phyloP scores from a whole-genome alignment of 2,329 filamentous ascomycete genomes.

The Cladorrhinum sp. region DNA sequence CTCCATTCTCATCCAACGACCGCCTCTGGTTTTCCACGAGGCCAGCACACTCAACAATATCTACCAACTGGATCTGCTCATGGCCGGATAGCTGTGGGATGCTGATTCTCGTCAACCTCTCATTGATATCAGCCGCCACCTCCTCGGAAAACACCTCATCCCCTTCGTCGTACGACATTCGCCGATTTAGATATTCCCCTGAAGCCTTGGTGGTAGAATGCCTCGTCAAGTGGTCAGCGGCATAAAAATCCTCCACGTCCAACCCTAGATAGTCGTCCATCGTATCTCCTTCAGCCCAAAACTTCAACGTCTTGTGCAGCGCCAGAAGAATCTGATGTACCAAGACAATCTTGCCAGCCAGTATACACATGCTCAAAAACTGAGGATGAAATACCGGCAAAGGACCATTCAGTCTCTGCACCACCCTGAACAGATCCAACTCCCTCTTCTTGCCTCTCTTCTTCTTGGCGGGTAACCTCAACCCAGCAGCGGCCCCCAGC shows the following conservation, averaged over 20 bases:
- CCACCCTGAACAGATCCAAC: conserved; percentile 75
- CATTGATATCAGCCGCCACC: conserved; percentile 66
- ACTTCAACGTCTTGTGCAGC: conserved; percentile 75
- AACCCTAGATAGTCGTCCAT: conserved; percentile 76
- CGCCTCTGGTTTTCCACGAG: conserved; percentile 82
- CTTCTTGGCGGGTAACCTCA: conserved; percentile 40
- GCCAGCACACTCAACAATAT: conserved; percentile 80
- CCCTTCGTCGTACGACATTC: conserved; percentile 46
- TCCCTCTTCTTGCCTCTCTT: conserved; percentile 41
- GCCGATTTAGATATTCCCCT: conserved; percentile 38
- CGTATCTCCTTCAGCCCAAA: conserved; percentile 74
- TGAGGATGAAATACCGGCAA: conserved; percentile 91
- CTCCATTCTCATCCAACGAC: conserved; percentile 87
- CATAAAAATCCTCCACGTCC: conserved; percentile 58
- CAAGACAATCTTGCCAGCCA: conserved; percentile 69
- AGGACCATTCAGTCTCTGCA: conserved; percentile 80
- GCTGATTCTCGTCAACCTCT: conserved; percentile 70
- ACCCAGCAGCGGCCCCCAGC: conserved; percentile 45
- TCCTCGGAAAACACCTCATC: conserved; percentile 67
- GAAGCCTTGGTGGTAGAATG: conserved; percentile 31
- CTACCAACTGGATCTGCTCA: conserved; percentile 80
- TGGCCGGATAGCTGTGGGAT: conserved; percentile 77
- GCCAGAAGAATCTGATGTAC: conserved; percentile 71
- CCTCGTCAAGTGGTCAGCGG: conserved; percentile 32
- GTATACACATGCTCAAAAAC: conserved; percentile 80